Evolutionary conservation across 1,284 basidiomycete genomes (phyloP), one percentile per base, ranked within the genome.

Genomic region (Singerocomus inundabilis): DNA sequence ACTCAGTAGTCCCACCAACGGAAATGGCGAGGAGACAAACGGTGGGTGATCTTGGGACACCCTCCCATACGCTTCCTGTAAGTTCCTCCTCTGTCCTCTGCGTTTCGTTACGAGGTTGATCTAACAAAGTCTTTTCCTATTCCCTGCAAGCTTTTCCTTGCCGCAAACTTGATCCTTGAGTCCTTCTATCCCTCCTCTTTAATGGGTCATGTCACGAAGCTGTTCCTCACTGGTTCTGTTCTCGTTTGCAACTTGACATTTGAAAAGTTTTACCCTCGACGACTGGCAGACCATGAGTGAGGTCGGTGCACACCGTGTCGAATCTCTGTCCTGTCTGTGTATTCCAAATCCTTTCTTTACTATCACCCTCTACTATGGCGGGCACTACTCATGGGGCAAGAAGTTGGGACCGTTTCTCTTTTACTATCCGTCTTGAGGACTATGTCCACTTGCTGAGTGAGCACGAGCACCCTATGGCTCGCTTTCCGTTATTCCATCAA

Each of bases 191-290:
- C 83, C 8, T 39, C 61, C 16, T 28, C 49, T 33, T 6, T 65
- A 61, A n/a, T n/a, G n/a, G n/a, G n/a, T n/a, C n/a, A n/a, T n/a
- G 58, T 66, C 58, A 29, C 66, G 58, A 57, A 47, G 56, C 66
- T 38, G 16, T 73, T 62, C 18, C 75, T 74, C 58, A 80, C 67
- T 5, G 92, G 91, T n/a, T 80, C 82, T 6, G 72, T 96, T 40
- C 77, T 91, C 44, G 91, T 93, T 32, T 81, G 85, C 59, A 97
- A 97, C 68, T 57, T 95, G 43, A 76, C 90, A 0, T 98, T 91
- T 61, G 84, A 92, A 67, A 98, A 98, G 95, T 12, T 98, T 96
- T 69, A 98, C 95, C 1, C 76, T 95, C 46, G 95, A 98, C 69
- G 83, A 89, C 52, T 98, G 95, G 95, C 82, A 88, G 57, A 98